Evolutionary conservation across 176 grass and related monocot genomes (phyloP), one percentile per base, ranked within the genome.

Genomic region (Echinochloa phyllopogon): DNA sequence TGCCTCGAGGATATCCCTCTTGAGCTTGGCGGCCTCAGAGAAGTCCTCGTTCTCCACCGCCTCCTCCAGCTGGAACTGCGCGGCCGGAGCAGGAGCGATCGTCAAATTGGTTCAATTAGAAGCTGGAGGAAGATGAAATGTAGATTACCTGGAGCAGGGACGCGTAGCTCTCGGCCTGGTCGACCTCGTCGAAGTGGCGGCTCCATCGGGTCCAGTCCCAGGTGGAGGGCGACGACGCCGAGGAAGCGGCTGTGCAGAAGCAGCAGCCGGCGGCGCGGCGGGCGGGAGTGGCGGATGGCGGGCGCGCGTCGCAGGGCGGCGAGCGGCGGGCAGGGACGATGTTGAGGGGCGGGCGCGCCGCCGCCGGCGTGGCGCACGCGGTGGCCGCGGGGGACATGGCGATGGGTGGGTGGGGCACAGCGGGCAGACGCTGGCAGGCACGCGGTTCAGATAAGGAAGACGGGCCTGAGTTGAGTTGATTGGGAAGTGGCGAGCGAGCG

Each of bases 11-110:
- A 98, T 92, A 39, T 89, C 79, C 10, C 45, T 82, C 85, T 98
- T 95, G 80, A 95, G 85, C 36, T 84, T 90, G 51, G 89, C 80
- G 45, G 96, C 96, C 87, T 98, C 91, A 0, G 66, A 49, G 75
- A 98, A 96, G 87, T 98, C 96, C 81, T 98, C 89, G 47, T 85
- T 94, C 10, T 98, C 96, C 18, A 98, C 87, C 41, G 96, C 96
- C 87, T 98, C 96, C 89, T 98, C 93, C 23, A 98, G 85, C 87
- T 98, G 91, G 86, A 98, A 98, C 89, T 93, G 90, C 73, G 10
- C 17, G 10, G 66, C 42, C 29, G 43, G 25, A 45, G 62, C 23
- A 52, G 18, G 61, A 72, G 53, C 64, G 41, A 85, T 81, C 52
- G 51, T 49, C 76, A 53, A 62, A 58, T 55, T 44, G 58, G 48